Conservation (phyloP, 2,329 filamentous ascomycete species). For the Ceratocystiopsis minuta region DNA sequence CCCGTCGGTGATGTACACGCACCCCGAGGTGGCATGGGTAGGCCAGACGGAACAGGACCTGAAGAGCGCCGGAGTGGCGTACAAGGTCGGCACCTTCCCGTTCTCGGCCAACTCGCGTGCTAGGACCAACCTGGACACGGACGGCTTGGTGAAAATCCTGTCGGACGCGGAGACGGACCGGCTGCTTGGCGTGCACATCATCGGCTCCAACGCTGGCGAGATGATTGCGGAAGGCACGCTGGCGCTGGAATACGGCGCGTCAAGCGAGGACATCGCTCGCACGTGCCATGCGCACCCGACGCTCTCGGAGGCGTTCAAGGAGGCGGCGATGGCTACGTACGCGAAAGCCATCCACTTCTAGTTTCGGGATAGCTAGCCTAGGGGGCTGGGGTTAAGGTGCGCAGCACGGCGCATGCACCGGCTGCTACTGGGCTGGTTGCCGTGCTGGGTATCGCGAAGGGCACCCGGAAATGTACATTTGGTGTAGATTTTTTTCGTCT, state of each 20-base stretch:
- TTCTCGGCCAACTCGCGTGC: conserved; percentile 97
- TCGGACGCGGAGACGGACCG: conserved; percentile 92
- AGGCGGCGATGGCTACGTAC: conserved; percentile 96
- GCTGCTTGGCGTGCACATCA: conserved; percentile 88
- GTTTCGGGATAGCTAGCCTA: conserved; percentile 5
- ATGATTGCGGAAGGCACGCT: conserved; percentile 98
- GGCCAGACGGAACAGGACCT: conserved; percentile 94
- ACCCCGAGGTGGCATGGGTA: conserved; percentile 97
- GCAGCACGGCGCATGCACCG: too few species aligned
- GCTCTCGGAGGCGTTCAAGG: conserved; percentile 94
- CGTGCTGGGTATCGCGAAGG: too few species aligned
- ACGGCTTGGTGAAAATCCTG: conserved; percentile 93
- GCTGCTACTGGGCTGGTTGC: too few species aligned
- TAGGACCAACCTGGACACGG: conserved; percentile 95
- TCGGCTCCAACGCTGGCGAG: conserved; percentile 89
- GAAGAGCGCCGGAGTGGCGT: conserved; percentile 76
- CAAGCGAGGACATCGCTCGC: conserved; percentile 81
- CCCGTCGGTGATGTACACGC: conserved; percentile 98
- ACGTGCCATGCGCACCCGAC: conserved; percentile 96
- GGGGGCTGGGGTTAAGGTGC: too few species aligned
- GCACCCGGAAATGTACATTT: too few species aligned
- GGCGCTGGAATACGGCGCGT: conserved; percentile 90
- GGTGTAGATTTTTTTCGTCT: too few species aligned
- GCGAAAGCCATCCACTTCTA: conserved; percentile 93
- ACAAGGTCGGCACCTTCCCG: conserved; percentile 85